phyloP scores from a whole-genome alignment of 202 grass and related monocot species.

The Setaria italica region DNA sequence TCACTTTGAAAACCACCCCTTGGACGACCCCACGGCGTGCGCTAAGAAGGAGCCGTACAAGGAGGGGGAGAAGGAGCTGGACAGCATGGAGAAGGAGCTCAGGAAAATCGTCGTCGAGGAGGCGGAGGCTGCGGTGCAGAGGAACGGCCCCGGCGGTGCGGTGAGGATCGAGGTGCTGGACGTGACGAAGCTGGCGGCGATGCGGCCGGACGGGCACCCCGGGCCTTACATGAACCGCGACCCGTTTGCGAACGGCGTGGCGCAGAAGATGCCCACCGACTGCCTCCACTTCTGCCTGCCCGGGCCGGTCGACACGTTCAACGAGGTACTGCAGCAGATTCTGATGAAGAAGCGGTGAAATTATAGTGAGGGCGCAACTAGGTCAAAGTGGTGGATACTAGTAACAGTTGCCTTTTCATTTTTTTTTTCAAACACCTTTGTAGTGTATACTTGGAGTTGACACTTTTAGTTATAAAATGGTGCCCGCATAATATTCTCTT shows the following conservation, averaged over 20 bases:
- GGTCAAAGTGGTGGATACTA: too few relatives aligned
- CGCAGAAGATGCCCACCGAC: not conserved
- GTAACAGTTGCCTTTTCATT: too few relatives aligned
- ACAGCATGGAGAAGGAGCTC: not conserved
- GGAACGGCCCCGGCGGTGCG: not conserved
- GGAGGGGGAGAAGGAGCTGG: slow-evolving; percentile 22
- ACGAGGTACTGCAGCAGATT: too few relatives aligned
- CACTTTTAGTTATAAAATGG: too few relatives aligned
- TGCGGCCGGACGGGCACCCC: slow-evolving; percentile 62
- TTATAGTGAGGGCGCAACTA: too few relatives aligned
- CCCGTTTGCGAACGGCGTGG: slow-evolving; percentile 41
- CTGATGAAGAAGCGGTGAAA: too few relatives aligned
- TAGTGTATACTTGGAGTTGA: too few relatives aligned
- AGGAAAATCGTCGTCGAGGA: slow-evolving; percentile 49
- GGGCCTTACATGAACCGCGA: slow-evolving; percentile 54
- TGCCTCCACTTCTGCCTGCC: too few relatives aligned
- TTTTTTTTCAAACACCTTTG: too few relatives aligned
- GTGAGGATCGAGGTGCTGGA: slow-evolving; percentile 57
- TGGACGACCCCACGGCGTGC: slow-evolving; percentile 51
- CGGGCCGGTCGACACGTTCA: too few relatives aligned
- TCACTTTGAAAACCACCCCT: slow-evolving; percentile 55
- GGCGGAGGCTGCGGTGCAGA: not conserved
- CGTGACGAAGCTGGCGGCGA: slow-evolving; percentile 51
- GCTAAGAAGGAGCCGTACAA: slow-evolving; percentile 45
- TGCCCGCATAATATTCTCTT: too few relatives aligned